These are phyloP conservation scores for Blepharisma japonicum DNA, from an alignment of 73 alveolate species.

Conservation along the genomic window DNA sequence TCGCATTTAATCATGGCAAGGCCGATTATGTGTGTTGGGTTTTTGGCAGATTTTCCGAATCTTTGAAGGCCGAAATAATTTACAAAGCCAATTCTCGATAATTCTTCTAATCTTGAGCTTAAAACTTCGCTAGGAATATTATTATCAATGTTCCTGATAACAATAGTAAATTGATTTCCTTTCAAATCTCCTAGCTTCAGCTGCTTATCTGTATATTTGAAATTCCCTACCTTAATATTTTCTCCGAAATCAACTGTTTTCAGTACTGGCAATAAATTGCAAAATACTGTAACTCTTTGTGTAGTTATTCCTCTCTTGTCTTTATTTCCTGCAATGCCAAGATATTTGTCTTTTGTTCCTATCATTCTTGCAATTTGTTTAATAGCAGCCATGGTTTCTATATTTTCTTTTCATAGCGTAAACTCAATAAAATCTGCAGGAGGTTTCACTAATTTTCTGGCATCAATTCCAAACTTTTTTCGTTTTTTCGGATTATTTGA, in stretches of 20 bases:
- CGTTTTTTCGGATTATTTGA: constrained; percentile 49
- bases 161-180: constrained; percentile 94
- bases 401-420: constrained; percentile 77
- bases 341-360: constrained; percentile 70
- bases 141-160: constrained; percentile 61
- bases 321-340: constrained; percentile 93
- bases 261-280: constrained; percentile 30
- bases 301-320: constrained; percentile 98
- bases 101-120: constrained; percentile 57
- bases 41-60: constrained; percentile 55
- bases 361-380: constrained; percentile 75
- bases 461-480: constrained; percentile 42
- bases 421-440: constrained; percentile 52
- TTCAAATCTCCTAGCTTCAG: constrained; percentile 87
- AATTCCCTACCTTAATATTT: constrained; percentile 67
- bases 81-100: constrained; percentile 87
- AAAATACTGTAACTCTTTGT: constrained; percentile 64
- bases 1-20: constrained; percentile 38
- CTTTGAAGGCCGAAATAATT: constrained; percentile 66
- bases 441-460: constrained; percentile 31
- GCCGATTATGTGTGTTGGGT: constrained; percentile 53
- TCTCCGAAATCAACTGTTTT: background rate
- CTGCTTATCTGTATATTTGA: constrained; percentile 68
- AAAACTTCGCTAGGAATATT: constrained; percentile 60
- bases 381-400: constrained; percentile 90